Evolutionary conservation across 2,329 filamentous ascomycete genomes (phyloP), one percentile per base, ranked within the genome.

Genomic region (Talaromyces sp.): DNA sequence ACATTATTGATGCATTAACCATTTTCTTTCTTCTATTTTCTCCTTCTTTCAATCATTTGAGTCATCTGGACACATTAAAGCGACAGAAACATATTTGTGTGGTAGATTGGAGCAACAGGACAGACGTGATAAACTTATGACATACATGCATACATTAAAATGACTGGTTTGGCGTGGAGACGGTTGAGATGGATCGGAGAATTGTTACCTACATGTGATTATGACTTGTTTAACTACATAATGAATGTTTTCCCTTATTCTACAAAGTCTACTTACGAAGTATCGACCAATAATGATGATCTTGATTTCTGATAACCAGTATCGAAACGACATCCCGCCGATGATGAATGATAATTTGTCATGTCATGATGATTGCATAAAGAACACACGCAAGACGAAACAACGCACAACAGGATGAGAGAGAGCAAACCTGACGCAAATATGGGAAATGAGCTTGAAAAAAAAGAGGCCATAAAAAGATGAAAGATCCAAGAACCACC

Each of bases 271-370:
- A 43, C 41, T n/a, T 7, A 19, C 15, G 41, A 7, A 45, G 22
- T 22, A 15, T 22, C 43, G 19, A 27, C 33, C 15, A n/a, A 33
- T 19, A 35, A 52, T 22, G 50, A 54, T 54, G 35, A 35, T 45
- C 41, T 54, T 45, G 17, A 27, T 45, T 54, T 58, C 56, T 60
- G 47, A 60, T 64, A 61, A 25, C 52, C 41, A 58, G 43, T 54
- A 52, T 58, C 54, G 50, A 65, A 62, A 66, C 50, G 60, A 66
- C 27, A 59, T 66, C 64, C 59, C 64, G 64, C 64, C 64, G 54
- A 66, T 66, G 64, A 66, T 65, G 63, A 65, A 62, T 57, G 63
- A 66, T 62, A 50, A 62, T 43, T 63, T 56, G 52, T 43, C 61
- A 63, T 63, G 62, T 59, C 64, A 66, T 61, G 63, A 61, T 58